These are phyloP conservation scores for Coprinellus aureogranulatus DNA, from an alignment of 768 basidiomycete species.

Conservation along the genomic window DNA sequence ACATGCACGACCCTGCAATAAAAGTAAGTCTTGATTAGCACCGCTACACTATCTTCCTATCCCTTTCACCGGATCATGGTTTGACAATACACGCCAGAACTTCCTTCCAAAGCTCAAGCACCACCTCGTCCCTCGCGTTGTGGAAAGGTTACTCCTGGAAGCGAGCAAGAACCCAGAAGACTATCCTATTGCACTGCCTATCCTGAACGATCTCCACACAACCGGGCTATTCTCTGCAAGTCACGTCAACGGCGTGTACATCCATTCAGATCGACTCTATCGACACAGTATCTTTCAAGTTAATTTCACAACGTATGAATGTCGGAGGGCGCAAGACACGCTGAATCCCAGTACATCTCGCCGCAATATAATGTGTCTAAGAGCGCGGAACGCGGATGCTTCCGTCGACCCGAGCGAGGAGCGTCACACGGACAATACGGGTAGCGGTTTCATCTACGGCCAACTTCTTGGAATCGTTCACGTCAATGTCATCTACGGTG, in stretches of 20 bases:
- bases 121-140: background rate
- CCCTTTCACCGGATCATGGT: background rate
- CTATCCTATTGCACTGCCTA: background rate
- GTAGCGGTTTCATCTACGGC: background rate
- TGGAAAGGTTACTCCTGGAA: background rate
- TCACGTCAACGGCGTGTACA: background rate
- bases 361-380: constrained; percentile 2
- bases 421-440: background rate
- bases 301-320: constrained; percentile 18
- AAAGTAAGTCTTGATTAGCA: background rate
- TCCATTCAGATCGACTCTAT: constrained; percentile 7
- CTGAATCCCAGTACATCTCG: constrained; percentile 11
- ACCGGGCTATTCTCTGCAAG: background rate
- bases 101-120: background rate
- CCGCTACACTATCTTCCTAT: background rate
- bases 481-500: background rate
- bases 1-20: background rate
- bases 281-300: constrained; percentile 11
- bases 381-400: too few species aligned
- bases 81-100: background rate
- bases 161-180: background rate
- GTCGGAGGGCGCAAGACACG: constrained; percentile 13
- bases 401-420: too few species aligned
- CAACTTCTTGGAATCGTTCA: background rate
- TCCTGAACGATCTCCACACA: background rate